Evolutionary conservation across 2,329 filamentous ascomycete species (phyloP), one percentile per base, ranked within the genome.

Genomic region (Fusarium multiceps): DNA sequence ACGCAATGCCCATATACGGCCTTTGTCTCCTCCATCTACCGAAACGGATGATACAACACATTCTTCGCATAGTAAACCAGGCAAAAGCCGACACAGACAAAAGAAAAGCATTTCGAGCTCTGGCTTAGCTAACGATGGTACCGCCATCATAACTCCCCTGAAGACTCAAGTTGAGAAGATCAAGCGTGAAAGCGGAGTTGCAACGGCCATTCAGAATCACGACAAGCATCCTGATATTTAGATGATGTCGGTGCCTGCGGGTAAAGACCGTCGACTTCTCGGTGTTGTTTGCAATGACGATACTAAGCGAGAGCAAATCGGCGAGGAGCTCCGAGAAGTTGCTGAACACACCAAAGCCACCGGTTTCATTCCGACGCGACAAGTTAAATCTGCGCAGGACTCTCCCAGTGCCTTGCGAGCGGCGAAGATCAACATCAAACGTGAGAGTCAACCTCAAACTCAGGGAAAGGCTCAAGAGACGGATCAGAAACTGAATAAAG

Each of bases 281-380:
- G 47, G 58, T 23, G 32, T 57, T 30, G 18, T 49, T 32, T 56
- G 40, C 28, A 40, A 25, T 7, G 49, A 65, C 21, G 49, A 51
- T 9, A 45, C 25, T 9, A 51, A 54, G 20, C 40, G 42, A 43
- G 63, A 56, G 30, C 41, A 49, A 12, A 37, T 59, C 12, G 53
- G 68, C 25, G 64, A 65, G 41, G 58, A 63, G 7, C 63, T 68
- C 32, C 62, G 67, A 48, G 50, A 46, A 34, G 40, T 43, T 25
- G 50, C 46, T 23, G 58, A 68, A 23, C 23, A 51, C 23, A 49
- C 45, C 25, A 71, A 68, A 55, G 43, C 43, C 32, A 48, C 59
- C 16, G 67, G 67, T 1, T 70, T 70, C 20, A 64, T 70, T 28
- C 67, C 67, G 20, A 70, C 67, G 45, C 63, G 63, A n/a, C 67